These are phyloP conservation scores for Saksenaea vasiformis DNA, from an alignment of 371 early-diverging fungal genomes.

Conservation along the genomic window DNA sequence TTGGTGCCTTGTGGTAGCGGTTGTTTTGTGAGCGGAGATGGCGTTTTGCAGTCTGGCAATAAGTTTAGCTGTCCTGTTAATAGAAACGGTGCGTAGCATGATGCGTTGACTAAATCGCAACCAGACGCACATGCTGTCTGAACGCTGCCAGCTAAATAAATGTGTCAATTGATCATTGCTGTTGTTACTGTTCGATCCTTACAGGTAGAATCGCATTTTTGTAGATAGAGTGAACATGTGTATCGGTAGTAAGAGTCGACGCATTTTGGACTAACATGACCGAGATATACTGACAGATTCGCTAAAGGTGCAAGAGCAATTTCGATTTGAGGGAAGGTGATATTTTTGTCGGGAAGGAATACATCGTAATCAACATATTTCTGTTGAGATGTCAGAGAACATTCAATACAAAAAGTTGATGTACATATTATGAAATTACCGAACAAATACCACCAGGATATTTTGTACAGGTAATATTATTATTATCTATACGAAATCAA, in stretches of 20 bases:
- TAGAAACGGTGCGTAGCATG: conserved; percentile 41
- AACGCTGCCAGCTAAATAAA: neutral
- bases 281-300: conserved; percentile 11
- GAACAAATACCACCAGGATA: conserved; percentile 14
- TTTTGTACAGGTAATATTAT: conserved; percentile 3
- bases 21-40: conserved; percentile 26
- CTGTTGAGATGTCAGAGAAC: conserved; percentile 2
- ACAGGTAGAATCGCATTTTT: conserved; percentile 24
- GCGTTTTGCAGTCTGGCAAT: conserved; percentile 50
- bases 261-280: conserved; percentile 22
- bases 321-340: conserved; percentile 24
- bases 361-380: conserved; percentile 24
- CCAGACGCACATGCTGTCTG: conserved; percentile 50
- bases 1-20: conserved; percentile 34
- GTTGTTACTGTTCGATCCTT: too few relatives aligned
- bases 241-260: conserved; percentile 31
- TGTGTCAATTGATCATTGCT: neutral
- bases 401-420: neutral
- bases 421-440: conserved; percentile 6
- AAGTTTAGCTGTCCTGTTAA: conserved; percentile 27
- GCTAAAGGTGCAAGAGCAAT: conserved; percentile 12
- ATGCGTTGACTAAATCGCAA: conserved; percentile 34
- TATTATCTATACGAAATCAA: neutral
- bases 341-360: conserved; percentile 12
- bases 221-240: conserved; percentile 29